Conservation (phyloP, 768 basidiomycete species). For the Pisolithus albus region DNA sequence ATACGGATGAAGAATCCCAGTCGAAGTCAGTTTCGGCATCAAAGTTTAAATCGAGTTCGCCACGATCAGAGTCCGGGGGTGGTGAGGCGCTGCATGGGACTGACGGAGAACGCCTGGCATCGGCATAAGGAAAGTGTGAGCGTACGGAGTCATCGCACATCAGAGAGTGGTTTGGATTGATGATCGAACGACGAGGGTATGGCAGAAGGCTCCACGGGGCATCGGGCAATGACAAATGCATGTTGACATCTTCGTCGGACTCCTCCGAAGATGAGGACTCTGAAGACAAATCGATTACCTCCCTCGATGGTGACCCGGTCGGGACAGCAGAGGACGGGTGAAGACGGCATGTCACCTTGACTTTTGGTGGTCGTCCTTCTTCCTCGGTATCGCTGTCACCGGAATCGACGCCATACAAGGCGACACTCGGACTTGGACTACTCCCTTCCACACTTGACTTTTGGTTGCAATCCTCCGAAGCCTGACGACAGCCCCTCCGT, state of each 20-base stretch:
- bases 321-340: conserved; percentile 32
- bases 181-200: conserved; percentile 51
- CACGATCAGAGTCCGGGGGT: conserved; percentile 56
- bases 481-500: conserved; percentile 25
- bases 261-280: conserved; percentile 38
- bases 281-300: conserved; percentile 37
- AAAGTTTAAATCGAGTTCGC: conserved; percentile 35
- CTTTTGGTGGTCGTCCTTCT: conserved; percentile 44
- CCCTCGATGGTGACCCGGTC: conserved; percentile 12
- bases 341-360: conserved; percentile 64
- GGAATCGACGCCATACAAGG: conserved; percentile 21
- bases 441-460: conserved; percentile 9
- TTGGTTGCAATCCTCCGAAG: conserved; percentile 11
- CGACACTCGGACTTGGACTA: conserved; percentile 17
- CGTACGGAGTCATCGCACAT: conserved; percentile 32
- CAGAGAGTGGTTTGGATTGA: conserved; percentile 51
- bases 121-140: conserved; percentile 20
- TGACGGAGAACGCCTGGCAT: conserved; percentile 52
- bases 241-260: conserved; percentile 15
- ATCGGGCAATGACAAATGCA: conserved; percentile 22
- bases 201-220: conserved; percentile 47
- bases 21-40: conserved; percentile 54
- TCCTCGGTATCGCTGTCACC: conserved; percentile 26
- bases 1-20: conserved; percentile 48
- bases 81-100: conserved; percentile 56